A percentile compares a stretch with the other conserved stretches of the same genome.
Conservation (phyloP, 2,329 filamentous ascomycete species). For the Magnaporthiopsis rhizophila region DNA sequence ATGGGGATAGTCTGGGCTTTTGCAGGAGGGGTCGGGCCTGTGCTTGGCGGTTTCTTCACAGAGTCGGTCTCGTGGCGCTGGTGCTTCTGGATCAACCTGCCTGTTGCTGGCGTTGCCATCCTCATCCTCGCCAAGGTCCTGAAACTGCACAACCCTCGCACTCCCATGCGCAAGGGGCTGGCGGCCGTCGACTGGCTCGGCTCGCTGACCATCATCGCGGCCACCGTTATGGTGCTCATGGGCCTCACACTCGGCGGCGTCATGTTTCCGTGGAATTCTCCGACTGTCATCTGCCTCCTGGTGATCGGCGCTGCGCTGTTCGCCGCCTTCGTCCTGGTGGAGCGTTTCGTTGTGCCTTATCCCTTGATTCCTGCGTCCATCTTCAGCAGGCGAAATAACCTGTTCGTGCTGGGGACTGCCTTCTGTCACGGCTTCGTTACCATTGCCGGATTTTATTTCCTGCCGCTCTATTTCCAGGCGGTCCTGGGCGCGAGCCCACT, state of each 20-base stretch:
- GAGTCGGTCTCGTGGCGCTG: slow-evolving; percentile 54
- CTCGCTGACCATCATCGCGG: slow-evolving; percentile 57
- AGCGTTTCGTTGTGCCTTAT: slow-evolving; percentile 65
- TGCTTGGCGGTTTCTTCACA: slow-evolving; percentile 55
- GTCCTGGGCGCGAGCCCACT: slow-evolving; percentile 54
- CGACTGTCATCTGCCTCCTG: slow-evolving; percentile 68
- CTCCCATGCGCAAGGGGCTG: slow-evolving; percentile 52
- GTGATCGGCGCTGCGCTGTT: slow-evolving; percentile 61
- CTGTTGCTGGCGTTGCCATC: slow-evolving; percentile 32
- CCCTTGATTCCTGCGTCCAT: slow-evolving; percentile 70
- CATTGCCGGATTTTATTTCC: slow-evolving; percentile 66
- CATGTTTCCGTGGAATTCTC: slow-evolving; percentile 64
- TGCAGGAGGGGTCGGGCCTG: slow-evolving; percentile 56
- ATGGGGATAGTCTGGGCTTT: slow-evolving; percentile 61
- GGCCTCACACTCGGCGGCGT: slow-evolving; percentile 81
- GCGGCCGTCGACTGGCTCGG: slow-evolving; percentile 54
- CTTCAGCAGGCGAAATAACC: slow-evolving; percentile 58
- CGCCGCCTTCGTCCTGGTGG: slow-evolving; percentile 61
- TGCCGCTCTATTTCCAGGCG: slow-evolving; percentile 67
- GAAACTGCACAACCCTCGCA: slow-evolving; percentile 60
- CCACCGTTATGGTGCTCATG: slow-evolving; percentile 77
- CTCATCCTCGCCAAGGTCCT: slow-evolving; percentile 51
- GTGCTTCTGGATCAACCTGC: slow-evolving; percentile 60
- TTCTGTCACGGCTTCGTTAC: slow-evolving; percentile 72
- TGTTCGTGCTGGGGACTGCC: slow-evolving; percentile 56